These are phyloP conservation scores for Cucurbita moschata DNA, from an alignment of 306 rosid genomes.

Conservation along the genomic window DNA sequence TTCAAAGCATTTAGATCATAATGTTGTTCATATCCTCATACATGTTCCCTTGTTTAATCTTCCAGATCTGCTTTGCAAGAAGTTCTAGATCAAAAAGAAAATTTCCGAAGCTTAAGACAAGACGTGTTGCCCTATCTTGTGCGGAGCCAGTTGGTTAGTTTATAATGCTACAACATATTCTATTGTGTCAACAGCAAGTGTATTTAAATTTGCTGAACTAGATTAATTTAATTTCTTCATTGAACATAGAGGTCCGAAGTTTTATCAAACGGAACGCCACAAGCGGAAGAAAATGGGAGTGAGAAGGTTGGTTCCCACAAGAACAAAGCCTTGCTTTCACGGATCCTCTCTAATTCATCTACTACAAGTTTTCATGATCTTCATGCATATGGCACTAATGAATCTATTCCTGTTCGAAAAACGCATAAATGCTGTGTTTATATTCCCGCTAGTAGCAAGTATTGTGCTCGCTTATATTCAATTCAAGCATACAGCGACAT, in stretches of 20 bases:
- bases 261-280: slow-evolving; percentile 38
- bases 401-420: slow-evolving; percentile 29
- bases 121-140: slow-evolving; percentile 95
- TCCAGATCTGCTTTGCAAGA: slow-evolving; percentile 76
- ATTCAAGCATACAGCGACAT: slow-evolving; percentile 81
- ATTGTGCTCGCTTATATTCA: slow-evolving; percentile 78
- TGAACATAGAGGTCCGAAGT: slow-evolving; percentile 64
- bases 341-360: slow-evolving; percentile 69
- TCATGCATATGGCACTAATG: slow-evolving; percentile 29
- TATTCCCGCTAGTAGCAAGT: slow-evolving; percentile 60
- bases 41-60: slow-evolving; percentile 7
- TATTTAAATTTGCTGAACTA: not conserved
- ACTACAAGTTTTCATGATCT: slow-evolving; percentile 55
- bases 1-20: slow-evolving; percentile 3
- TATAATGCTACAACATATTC: slow-evolving; percentile 13
- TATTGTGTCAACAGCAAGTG: slow-evolving; percentile 6
- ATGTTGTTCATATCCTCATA: slow-evolving; percentile 7
- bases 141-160: slow-evolving; percentile 88
- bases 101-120: slow-evolving; percentile 65
- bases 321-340: slow-evolving; percentile 48
- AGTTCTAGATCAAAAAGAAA: slow-evolving; percentile 56
- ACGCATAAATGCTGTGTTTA: slow-evolving; percentile 93
- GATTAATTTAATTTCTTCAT: slow-evolving; percentile 16
- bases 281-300: slow-evolving; percentile 61
- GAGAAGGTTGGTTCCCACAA: slow-evolving; percentile 47